Conservation (phyloP, 2,329 filamentous ascomycete genomes). For the Clarireedia paspali region DNA sequence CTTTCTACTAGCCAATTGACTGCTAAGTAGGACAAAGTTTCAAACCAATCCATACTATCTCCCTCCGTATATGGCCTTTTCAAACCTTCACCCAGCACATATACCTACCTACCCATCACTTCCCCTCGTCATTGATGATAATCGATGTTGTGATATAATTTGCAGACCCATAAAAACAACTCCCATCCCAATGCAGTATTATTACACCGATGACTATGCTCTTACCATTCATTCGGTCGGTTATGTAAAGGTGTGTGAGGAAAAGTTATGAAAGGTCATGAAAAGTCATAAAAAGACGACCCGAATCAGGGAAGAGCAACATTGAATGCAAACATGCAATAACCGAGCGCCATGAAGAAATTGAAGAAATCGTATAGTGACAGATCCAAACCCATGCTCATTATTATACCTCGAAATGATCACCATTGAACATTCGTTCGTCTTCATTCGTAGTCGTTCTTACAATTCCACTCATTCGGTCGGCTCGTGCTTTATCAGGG, state of each 20-base stretch:
- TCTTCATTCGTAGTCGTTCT: constrained; percentile 48
- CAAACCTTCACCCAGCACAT: no score
- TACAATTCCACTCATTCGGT: constrained; percentile 58
- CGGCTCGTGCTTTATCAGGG: constrained; percentile 35
- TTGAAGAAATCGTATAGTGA: not conserved
- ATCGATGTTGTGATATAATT: no score
- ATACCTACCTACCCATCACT: no score
- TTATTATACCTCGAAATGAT: constrained; percentile 55
- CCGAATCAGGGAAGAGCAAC: not conserved
- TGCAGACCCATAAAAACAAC: not conserved
- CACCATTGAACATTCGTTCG: constrained; percentile 52
- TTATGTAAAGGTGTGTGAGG: not conserved
- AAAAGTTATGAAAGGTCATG: not conserved
- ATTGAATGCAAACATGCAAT: not conserved
- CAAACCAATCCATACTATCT: no score
- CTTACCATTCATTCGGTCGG: not conserved
- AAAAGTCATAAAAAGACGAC: not conserved
- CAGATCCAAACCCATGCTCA: not conserved
- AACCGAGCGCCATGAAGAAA: not conserved
- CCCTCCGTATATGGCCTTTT: no score
- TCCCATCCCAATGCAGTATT: not conserved
- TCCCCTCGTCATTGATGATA: no score
- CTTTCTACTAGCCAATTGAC: no score
- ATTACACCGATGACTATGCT: not conserved
- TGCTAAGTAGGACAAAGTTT: no score